A percentile compares a stretch with the other conserved stretches of the same genome.
Evolutionary conservation across 306 rosid genomes (phyloP).

Genomic region (Sechiopsis laciniata): DNA sequence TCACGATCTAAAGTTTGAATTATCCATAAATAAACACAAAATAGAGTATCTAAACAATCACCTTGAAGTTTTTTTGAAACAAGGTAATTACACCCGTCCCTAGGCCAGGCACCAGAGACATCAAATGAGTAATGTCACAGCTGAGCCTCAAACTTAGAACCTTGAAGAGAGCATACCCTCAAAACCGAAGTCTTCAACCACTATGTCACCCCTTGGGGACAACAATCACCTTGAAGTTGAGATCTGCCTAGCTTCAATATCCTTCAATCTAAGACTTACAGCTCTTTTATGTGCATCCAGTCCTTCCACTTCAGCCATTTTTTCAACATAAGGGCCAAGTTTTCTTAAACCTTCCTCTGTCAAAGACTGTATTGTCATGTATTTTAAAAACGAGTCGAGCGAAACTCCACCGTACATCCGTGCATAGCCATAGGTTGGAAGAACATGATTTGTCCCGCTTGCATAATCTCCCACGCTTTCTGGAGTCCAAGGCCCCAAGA

Average conservation of each 20-base stretch:
- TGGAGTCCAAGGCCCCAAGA: conserved; percentile 93
- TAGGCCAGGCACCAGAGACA: too few relatives aligned
- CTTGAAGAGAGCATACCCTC: too few relatives aligned
- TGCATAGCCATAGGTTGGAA: conserved; percentile 98
- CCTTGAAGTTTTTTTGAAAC: too few relatives aligned
- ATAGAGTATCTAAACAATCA: neutral
- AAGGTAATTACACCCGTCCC: too few relatives aligned
- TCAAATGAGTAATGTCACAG: too few relatives aligned
- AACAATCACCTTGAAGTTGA: conserved; percentile 36
- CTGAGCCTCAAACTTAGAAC: too few relatives aligned
- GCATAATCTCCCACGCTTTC: conserved; percentile 98
- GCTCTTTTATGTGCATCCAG: conserved; percentile 93
- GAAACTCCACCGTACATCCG: conserved; percentile 94
- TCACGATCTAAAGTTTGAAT: neutral
- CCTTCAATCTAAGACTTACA: conserved; percentile 83
- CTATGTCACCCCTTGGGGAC: too few relatives aligned
- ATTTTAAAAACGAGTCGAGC: conserved; percentile 82
- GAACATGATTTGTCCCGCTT: conserved; percentile 97
- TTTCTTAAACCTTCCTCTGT: conserved; percentile 82
- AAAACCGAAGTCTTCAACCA: too few relatives aligned
- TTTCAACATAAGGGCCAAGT: conserved; percentile 82
- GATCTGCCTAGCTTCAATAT: conserved; percentile 68
- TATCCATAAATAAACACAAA: neutral
- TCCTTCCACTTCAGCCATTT: conserved; percentile 95
- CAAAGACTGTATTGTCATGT: conserved; percentile 89